Evolutionary conservation across 2,329 filamentous ascomycete genomes (phyloP).

Genomic region (Penicillium digitatum): DNA sequence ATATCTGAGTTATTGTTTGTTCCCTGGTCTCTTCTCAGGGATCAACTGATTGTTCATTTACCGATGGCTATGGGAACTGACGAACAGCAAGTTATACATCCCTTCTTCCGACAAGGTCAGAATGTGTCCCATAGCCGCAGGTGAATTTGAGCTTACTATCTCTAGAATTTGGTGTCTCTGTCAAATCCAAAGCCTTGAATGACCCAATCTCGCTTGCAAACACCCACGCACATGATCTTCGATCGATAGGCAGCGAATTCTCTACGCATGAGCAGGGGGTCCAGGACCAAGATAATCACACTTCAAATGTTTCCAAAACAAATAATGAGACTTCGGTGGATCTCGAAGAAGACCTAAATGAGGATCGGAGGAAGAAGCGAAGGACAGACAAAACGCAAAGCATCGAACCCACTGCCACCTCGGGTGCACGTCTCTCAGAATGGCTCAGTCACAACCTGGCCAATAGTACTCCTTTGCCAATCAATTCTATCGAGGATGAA

Average conservation of each 20-base stretch:
- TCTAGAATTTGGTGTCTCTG: conserved; percentile 18
- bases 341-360: conserved; percentile 33
- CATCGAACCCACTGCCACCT: conserved; percentile 2
- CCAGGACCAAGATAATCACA: background rate
- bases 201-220: background rate
- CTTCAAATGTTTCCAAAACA: background rate
- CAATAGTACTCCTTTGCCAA: too few relatives aligned
- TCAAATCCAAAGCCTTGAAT: conserved; percentile 3
- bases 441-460: conserved; percentile 10
- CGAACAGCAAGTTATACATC: conserved; percentile 39
- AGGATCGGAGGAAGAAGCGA: conserved; percentile 35
- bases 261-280: background rate
- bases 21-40: conserved; percentile 15
- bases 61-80: conserved; percentile 39
- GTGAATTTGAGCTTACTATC: background rate
- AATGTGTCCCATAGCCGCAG: background rate
- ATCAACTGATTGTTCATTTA: conserved; percentile 22
- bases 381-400: conserved; percentile 26
- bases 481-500: background rate
- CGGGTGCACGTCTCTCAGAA: conserved; percentile 13
- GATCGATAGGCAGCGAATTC: background rate
- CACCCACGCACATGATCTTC: background rate
- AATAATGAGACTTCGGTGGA: background rate
- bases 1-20: background rate
- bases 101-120: conserved; percentile 42